These are phyloP conservation scores for Parathielavia hyrcaniae DNA, from an alignment of 495 filamentous ascomycete species.

Conservation along the genomic window DNA sequence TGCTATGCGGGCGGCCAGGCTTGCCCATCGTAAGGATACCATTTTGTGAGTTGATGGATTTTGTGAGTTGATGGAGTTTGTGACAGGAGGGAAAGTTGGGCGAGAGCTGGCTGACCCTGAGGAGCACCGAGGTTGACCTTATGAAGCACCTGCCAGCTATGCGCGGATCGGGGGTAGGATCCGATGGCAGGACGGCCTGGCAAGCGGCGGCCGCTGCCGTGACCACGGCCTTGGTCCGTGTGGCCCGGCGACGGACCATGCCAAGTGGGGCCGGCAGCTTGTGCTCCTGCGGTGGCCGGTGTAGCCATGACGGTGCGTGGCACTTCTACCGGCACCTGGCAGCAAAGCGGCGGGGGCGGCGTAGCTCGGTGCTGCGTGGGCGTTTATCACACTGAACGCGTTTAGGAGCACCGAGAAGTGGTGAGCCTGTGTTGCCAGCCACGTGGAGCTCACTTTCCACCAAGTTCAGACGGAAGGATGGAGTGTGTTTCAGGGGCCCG, in stretches of 20 bases:
- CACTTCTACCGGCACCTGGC: too few species aligned
- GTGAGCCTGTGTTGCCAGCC: too few species aligned
- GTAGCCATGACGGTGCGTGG: too few species aligned
- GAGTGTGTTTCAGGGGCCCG: too few species aligned
- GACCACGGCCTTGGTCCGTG: not conserved
- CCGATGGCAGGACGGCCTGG: not conserved
- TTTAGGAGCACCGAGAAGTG: too few species aligned
- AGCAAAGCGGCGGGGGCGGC: too few species aligned
- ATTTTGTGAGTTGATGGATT: constrained; percentile 16
- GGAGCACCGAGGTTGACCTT: not conserved
- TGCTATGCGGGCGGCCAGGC: constrained; percentile 36
- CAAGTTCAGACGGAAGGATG: too few species aligned
- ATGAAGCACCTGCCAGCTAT: not conserved
- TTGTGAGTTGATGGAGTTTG: not conserved
- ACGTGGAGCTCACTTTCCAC: too few species aligned
- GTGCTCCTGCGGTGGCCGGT: too few species aligned
- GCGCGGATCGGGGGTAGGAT: not conserved
- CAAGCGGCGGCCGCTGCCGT: not conserved
- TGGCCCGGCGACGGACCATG: constrained; percentile 2
- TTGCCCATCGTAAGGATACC: constrained; percentile 31
- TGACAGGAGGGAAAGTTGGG: not conserved
- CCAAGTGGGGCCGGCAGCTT: too few species aligned
- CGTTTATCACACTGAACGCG: too few species aligned
- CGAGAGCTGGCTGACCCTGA: not conserved
- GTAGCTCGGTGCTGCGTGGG: too few species aligned